Evolutionary conservation across 1,139 yeast species (phyloP).

Genomic region (Pichia sp.): DNA sequence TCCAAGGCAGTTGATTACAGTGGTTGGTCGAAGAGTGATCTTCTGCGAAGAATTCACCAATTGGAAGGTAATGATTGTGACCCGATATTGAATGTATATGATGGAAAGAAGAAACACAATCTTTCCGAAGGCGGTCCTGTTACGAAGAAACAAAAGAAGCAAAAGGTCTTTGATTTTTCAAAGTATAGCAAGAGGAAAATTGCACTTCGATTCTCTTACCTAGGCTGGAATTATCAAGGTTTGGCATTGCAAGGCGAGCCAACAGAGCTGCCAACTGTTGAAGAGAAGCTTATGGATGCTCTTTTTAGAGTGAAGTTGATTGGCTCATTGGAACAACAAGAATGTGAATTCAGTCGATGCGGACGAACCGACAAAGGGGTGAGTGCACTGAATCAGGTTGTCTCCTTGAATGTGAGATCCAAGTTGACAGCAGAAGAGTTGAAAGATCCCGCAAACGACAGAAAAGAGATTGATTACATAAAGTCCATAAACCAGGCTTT

Average conservation of each 20-base stretch:
- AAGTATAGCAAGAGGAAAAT: slow-evolving; percentile 62
- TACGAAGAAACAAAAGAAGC: slow-evolving; percentile 23
- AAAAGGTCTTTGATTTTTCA: slow-evolving; percentile 59
- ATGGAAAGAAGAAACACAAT: no score
- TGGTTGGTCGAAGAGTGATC: slow-evolving; percentile 34
- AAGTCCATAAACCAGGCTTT: slow-evolving; percentile 66
- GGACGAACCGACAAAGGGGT: slow-evolving; percentile 98
- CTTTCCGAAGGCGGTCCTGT: no score
- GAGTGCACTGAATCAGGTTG: slow-evolving; percentile 94
- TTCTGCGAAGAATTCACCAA: slow-evolving; percentile 29
- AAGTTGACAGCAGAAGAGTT: slow-evolving; percentile 53
- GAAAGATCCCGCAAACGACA: slow-evolving; percentile 46
- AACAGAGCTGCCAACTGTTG: slow-evolving; percentile 83
- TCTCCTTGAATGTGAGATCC: slow-evolving; percentile 73
- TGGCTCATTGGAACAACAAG: slow-evolving; percentile 48
- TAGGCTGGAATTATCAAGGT: slow-evolving; percentile 94
- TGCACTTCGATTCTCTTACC: slow-evolving; percentile 76
- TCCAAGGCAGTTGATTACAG: slow-evolving; percentile 12
- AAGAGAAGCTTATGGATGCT: slow-evolving; percentile 67
- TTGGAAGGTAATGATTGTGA: slow-evolving; percentile 44
- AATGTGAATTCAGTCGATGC: slow-evolving; percentile 76
- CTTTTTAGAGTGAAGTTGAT: slow-evolving; percentile 62
- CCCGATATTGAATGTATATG: no score
- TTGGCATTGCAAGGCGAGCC: slow-evolving; percentile 71
- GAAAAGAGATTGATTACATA: slow-evolving; percentile 67